These are phyloP conservation scores for Populus ilicifolia DNA, from an alignment of 345 rosid genomes.

Conservation along the genomic window DNA sequence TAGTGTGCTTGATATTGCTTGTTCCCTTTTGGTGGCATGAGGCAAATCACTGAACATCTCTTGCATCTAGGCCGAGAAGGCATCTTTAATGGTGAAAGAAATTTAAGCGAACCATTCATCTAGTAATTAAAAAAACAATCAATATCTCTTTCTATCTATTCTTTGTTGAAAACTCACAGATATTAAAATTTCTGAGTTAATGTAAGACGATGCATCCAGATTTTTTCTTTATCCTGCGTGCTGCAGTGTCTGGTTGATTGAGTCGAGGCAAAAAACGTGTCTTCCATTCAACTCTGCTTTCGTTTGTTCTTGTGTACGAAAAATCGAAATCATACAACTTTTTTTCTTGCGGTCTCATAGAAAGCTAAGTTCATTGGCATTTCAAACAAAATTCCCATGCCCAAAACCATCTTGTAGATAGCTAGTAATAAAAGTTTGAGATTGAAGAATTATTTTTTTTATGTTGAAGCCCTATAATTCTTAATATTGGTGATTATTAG, in stretches of 20 bases:
- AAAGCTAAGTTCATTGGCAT: neutral
- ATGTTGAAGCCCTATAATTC: no score
- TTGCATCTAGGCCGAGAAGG: neutral
- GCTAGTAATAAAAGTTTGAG: rapidly evolving
- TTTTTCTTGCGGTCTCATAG: neutral
- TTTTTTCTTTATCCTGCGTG: no score
- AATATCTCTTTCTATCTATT: neutral
- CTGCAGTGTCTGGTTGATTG: neutral
- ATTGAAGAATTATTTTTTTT: no score
- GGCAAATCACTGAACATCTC: neutral
- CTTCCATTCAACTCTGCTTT: neutral
- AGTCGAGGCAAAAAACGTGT: neutral
- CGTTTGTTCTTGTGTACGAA: neutral
- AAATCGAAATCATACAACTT: neutral
- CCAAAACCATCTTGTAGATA: no score
- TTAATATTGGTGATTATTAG: no score
- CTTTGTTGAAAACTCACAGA: neutral
- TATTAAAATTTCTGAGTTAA: neutral
- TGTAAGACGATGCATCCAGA: neutral
- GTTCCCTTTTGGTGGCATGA: neutral
- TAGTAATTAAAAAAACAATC: neutral
- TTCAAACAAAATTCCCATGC: neutral
- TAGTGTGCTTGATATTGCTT: neutral
- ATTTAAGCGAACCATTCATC: neutral
- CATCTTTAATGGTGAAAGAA: neutral